phyloP scores from a whole-genome alignment of 1,284 basidiomycete species.

The Ceratobasidium sp. region DNA sequence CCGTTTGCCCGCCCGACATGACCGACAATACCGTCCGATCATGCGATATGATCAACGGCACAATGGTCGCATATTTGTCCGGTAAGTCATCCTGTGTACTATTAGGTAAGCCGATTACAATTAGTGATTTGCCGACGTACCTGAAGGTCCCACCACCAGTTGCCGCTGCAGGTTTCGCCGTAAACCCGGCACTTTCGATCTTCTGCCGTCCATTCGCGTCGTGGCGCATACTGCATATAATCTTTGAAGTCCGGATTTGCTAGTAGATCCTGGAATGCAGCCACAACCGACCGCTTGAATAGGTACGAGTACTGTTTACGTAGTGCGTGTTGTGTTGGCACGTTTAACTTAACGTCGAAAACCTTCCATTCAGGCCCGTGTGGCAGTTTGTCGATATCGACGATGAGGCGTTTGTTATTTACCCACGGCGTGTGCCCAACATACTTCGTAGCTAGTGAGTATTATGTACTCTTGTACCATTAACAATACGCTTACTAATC shows the following conservation, averaged over 20 bases:
- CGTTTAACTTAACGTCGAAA: neutral
- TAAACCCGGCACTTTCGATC: conserved; percentile 17
- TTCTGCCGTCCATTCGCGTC: conserved; percentile 20
- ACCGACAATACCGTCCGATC: conserved; percentile 8
- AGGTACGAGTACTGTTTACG: conserved; percentile 6
- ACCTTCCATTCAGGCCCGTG: conserved; percentile 23
- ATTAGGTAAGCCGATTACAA: neutral
- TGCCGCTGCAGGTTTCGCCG: conserved; percentile 13
- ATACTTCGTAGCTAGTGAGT: conserved; percentile 6
- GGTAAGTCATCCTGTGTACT: neutral
- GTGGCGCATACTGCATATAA: conserved; percentile 35
- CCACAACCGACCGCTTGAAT: conserved; percentile 6
- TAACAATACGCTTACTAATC: neutral
- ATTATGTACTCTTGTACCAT: neutral
- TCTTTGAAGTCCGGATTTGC: conserved; percentile 41
- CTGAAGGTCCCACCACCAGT: conserved; percentile 42
- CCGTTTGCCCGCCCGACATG: neutral
- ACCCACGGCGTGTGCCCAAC: conserved; percentile 18
- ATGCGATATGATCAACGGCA: conserved; percentile 18
- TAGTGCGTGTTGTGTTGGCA: neutral
- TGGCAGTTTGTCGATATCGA: conserved; percentile 10
- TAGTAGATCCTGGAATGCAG: conserved; percentile 17
- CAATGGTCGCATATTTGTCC: neutral
- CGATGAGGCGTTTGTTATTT: neutral
- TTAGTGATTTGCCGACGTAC: neutral